phyloP scores from a whole-genome alignment of 2,329 filamentous ascomycete species.

The Colletotrichum tropicale region DNA sequence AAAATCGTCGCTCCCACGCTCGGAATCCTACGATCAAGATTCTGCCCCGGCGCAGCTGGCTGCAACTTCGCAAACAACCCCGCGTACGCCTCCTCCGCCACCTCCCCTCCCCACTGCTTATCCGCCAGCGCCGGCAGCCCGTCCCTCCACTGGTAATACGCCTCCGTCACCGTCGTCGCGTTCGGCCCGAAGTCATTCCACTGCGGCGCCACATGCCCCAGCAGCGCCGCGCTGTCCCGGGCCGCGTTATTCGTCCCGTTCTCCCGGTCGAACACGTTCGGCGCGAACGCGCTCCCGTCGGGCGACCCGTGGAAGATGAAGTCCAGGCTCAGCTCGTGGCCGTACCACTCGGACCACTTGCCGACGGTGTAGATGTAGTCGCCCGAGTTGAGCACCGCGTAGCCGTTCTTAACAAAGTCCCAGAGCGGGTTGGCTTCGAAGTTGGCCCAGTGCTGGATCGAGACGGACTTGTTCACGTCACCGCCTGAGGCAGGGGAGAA shows the following conservation, averaged over 20 bases:
- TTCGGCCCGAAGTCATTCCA: constrained; percentile 30
- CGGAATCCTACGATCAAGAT: constrained; percentile 23
- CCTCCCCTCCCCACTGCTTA: constrained; percentile 29
- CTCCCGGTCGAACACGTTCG: constrained; percentile 25
- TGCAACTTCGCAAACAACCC: constrained; percentile 22
- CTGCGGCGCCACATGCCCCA: constrained; percentile 25
- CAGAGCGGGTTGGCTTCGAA: constrained; percentile 22
- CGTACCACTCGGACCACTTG: constrained; percentile 24
- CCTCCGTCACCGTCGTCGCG: constrained; percentile 26
- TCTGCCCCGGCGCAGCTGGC: constrained; percentile 24
- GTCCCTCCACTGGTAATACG: constrained; percentile 28
- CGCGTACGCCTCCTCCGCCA: background rate
- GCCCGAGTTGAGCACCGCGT: constrained; percentile 27
- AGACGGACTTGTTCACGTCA: constrained; percentile 21
- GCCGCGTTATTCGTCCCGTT: constrained; percentile 22
- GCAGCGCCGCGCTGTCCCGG: constrained; percentile 12
- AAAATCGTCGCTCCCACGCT: constrained; percentile 20
- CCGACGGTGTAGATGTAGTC: constrained; percentile 27
- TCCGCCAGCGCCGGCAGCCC: constrained; percentile 27
- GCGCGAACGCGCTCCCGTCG: constrained; percentile 20
- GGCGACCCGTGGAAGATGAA: constrained; percentile 24
- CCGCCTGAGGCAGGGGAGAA: constrained; percentile 20
- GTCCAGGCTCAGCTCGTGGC: constrained; percentile 19
- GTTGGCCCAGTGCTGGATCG: constrained; percentile 40
- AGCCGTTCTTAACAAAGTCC: constrained; percentile 26